Conservation (phyloP, 768 basidiomycete genomes). For the Lepiota brunneoincarnata region DNA sequence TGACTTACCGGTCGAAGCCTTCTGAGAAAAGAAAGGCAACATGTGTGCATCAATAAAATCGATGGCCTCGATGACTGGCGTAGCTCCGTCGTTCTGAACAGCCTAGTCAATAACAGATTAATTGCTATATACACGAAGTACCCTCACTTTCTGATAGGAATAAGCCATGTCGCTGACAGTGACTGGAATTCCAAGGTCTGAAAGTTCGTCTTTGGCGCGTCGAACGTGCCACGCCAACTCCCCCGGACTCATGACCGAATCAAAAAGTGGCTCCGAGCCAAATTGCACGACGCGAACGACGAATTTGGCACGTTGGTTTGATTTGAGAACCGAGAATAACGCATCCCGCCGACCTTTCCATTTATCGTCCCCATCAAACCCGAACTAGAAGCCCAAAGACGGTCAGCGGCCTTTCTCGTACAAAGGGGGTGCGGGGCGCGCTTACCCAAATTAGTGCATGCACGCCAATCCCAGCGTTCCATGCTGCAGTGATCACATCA, state of each 20-base stretch:
- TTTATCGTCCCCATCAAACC: constrained; percentile 42
- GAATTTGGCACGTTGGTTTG: constrained; percentile 61
- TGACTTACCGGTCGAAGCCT: constrained; percentile 51
- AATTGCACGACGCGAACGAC: constrained; percentile 67
- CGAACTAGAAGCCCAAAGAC: constrained; percentile 33
- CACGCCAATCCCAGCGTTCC: constrained; percentile 65
- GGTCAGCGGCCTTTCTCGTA: constrained; percentile 1
- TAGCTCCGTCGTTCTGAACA: constrained; percentile 42
- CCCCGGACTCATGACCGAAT: constrained; percentile 47
- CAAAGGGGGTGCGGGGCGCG: not conserved
- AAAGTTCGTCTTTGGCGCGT: constrained; percentile 45
- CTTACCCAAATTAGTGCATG: constrained; percentile 74
- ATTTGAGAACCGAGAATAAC: constrained; percentile 49
- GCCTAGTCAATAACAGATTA: not conserved
- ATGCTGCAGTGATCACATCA: constrained; percentile 65
- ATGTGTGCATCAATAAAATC: constrained; percentile 70
- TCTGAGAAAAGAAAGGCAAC: constrained; percentile 62
- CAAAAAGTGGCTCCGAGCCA: constrained; percentile 69
- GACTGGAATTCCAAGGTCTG: constrained; percentile 57
- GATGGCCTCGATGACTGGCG: constrained; percentile 53
- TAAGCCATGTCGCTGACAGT: constrained; percentile 69
- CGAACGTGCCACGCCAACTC: constrained; percentile 51
- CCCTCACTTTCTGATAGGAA: constrained; percentile 45
- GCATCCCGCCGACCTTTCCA: constrained; percentile 55
- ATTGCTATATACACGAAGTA: not conserved